Evolutionary conservation across 257 asterid species (phyloP), one percentile per base, ranked within the genome.

Genomic region (Verbascum thapsus): DNA sequence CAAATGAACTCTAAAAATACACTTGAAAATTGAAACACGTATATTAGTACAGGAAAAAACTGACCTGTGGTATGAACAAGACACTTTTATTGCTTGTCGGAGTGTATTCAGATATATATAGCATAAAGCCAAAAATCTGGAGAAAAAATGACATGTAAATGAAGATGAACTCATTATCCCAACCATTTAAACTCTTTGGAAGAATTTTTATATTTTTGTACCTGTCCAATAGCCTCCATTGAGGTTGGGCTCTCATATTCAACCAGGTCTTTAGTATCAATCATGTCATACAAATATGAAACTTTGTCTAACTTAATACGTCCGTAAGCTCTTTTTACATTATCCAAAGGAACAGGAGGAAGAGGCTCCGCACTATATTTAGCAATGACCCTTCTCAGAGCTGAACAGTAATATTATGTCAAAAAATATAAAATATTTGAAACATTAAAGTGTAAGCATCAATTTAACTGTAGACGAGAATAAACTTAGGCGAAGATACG

Each of bases 161-260:
- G 66, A 41, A 70, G 65, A 19, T 47, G 64, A 72, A 56, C 30
- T 70, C 50, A 13, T 65, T 35, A 16, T 50, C 62, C 62, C 64
- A 63, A 12, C 44, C 62, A 22, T 58, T 54, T 17, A 49, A 53
- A 30, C 16, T 22, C 23, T 41, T 60, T 71, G 20, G 48, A 68
- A 76, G 72, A 68, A 71, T 13, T 15, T 51, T 32, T 65, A 8
- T 19, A n/a, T 51, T 11, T 18, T 42, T 18, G 84, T 58, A 87
- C 99, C 94, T 87, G 97, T 57, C 96, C 97, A 17, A 87, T 58
- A 55, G 90, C 82, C 79, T 88, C 99, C 97, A 92, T 92, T 13
- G 94, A 71, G 22, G 74, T 53, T 12, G 99, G 99, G 50, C 69
- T 73, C 64, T 89, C 85, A 15, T 87, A 83, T 77, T 81, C 86